Conservation (phyloP, 2,329 filamentous ascomycete species). For the Aspergillus sp. region DNA sequence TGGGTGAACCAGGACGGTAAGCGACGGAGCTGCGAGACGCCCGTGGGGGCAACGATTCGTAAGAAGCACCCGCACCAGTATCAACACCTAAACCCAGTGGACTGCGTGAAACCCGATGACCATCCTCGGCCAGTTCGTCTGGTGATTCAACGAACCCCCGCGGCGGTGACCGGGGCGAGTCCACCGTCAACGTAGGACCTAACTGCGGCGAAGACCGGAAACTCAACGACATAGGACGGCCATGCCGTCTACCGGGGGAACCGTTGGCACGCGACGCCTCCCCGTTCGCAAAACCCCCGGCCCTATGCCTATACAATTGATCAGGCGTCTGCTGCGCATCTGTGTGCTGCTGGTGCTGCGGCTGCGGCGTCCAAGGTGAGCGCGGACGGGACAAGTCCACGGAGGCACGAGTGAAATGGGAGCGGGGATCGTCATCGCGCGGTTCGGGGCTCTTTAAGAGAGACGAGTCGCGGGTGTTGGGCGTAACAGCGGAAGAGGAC, state of each 20-base stretch:
- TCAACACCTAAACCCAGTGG: conserved; percentile 1
- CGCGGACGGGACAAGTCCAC: conserved; percentile 37
- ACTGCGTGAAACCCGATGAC: conserved; percentile 35
- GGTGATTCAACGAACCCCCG: conserved; percentile 35
- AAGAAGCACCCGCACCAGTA: conserved; percentile 11
- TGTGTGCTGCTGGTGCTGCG: conserved; percentile 4
- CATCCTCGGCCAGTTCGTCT: conserved; percentile 60
- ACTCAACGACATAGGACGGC: conserved; percentile 40
- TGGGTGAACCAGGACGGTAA: conserved; percentile 27
- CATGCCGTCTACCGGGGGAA: conserved; percentile 56
- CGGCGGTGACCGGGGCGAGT: conserved; percentile 40
- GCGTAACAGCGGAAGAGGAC: conserved; percentile 21
- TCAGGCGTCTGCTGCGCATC: conserved; percentile 13
- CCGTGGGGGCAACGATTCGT: conserved; percentile 19
- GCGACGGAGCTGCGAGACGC: conserved; percentile 10
- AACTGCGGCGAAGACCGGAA: conserved; percentile 36
- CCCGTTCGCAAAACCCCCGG: conserved; percentile 11
- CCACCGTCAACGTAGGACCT: conserved; percentile 36
- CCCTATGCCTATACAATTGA: conserved; percentile 10
- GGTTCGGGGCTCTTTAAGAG: conserved; percentile 26
- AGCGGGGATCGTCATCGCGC: conserved; percentile 22
- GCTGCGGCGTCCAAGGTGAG: conserved; percentile 28
- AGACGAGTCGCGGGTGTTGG: conserved; percentile 23
- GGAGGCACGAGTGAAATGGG: conserved; percentile 28
- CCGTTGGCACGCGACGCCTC: conserved; percentile 20